A percentile compares a stretch with the other conserved stretches of the same genome.
phyloP scores from a whole-genome alignment of 1,139 yeast genomes.

The Suhomyces panamericanus region DNA sequence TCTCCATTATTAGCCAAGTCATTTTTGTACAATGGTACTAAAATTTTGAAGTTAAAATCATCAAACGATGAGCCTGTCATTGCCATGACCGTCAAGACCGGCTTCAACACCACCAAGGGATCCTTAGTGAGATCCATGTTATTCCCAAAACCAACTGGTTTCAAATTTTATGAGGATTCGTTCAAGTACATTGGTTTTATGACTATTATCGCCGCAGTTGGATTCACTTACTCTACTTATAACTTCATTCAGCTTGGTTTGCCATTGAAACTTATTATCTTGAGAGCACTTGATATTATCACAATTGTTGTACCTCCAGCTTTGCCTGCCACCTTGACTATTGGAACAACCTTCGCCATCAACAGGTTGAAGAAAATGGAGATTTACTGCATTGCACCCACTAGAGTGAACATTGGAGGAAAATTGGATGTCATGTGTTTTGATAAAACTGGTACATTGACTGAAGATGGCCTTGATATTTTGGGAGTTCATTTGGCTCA shows the following conservation, averaged over 20 bases:
- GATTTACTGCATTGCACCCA: conserved; percentile 90
- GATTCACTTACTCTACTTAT: conserved; percentile 80
- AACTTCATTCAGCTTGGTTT: conserved; percentile 79
- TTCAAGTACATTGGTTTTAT: conserved; percentile 94
- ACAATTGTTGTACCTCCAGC: conserved; percentile 99
- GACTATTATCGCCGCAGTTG: conserved; percentile 81
- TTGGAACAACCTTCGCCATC: conserved; percentile 92
- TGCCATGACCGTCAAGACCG: conserved; percentile 86
- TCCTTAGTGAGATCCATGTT: conserved; percentile 91
- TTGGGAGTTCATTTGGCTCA: conserved; percentile 75
- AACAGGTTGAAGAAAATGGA: conserved; percentile 61
- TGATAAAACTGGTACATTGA: conserved; percentile 95
- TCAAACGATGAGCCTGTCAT: conserved; percentile 69
- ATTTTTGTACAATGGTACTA: conserved; percentile 84
- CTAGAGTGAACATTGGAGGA: conserved; percentile 92
- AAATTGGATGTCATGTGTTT: conserved; percentile 87
- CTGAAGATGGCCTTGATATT: conserved; percentile 95
- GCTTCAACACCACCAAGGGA: conserved; percentile 96
- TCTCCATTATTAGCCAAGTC: conserved; percentile 70
- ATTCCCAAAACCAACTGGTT: conserved; percentile 92
- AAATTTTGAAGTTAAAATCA: conserved; percentile 75
- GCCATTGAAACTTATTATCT: conserved; percentile 64
- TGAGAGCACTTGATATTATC: conserved; percentile 88
- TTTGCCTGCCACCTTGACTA: conserved; percentile 92
- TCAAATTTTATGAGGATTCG: conserved; percentile 90